Percentiles rank a stretch among this genome's conserved stretches.
Evolutionary conservation across 1,284 basidiomycete genomes (phyloP).

Genomic region (Cerioporus squamosus): DNA sequence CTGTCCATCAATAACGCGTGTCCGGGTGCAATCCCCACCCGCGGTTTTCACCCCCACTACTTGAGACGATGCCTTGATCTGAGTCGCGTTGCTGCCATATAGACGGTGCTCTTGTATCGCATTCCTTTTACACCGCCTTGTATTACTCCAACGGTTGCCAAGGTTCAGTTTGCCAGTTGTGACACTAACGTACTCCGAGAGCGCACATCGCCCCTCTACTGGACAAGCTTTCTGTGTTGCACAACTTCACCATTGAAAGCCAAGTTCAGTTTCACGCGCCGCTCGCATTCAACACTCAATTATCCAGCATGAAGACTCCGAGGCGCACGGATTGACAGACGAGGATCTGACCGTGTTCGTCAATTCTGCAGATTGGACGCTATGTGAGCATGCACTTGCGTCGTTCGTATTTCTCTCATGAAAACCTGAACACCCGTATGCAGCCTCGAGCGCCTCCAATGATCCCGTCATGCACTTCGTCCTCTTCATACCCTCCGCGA

Average conservation of each 20-base stretch:
- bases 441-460: conserved; percentile 83
- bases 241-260: conserved; percentile 93
- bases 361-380: conserved; percentile 94
- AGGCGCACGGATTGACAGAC: conserved; percentile 64
- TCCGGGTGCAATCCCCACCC: too few species aligned
- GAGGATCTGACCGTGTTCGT: conserved; percentile 91
- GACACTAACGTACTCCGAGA: conserved; percentile 36
- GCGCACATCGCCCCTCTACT: conserved; percentile 75
- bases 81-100: too few species aligned
- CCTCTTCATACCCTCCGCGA: conserved; percentile 82
- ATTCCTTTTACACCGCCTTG: too few species aligned
- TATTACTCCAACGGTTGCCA: too few species aligned
- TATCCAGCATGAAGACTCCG: conserved; percentile 39
- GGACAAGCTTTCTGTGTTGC: conserved; percentile 63
- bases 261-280: conserved; percentile 94
- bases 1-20: too few species aligned
- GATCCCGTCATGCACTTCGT: conserved; percentile 95
- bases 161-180: too few species aligned
- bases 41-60: too few species aligned
- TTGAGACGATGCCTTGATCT: too few species aligned
- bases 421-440: not conserved
- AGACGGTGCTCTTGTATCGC: too few species aligned
- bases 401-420: not conserved
- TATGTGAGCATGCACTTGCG: conserved; percentile 69
- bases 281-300: conserved; percentile 76